Conservation (phyloP, 1,284 basidiomycete species). For the Phellinidium pouzarii region DNA sequence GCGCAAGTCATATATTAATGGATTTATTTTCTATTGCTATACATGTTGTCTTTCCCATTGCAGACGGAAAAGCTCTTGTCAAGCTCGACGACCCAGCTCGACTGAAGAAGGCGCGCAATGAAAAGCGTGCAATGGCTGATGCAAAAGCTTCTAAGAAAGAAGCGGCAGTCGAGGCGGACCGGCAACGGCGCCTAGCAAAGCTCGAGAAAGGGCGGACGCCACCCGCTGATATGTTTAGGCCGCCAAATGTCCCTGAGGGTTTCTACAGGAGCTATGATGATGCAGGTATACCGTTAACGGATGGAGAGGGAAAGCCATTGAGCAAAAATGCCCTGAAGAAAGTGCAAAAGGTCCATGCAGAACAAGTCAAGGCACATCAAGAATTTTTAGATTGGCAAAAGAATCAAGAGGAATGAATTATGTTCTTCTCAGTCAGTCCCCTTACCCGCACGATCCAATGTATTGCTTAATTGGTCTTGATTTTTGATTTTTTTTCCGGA, state of each 20-base stretch:
- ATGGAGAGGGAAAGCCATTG: constrained; percentile 79
- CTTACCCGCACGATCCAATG: no score
- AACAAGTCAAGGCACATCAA: constrained; percentile 75
- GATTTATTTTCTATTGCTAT: constrained; percentile 3
- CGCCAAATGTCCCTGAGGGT: constrained; percentile 67
- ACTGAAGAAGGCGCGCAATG: constrained; percentile 80
- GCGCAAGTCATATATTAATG: constrained; percentile 13
- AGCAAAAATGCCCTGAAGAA: constrained; percentile 83
- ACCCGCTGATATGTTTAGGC: constrained; percentile 79
- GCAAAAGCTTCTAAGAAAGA: constrained; percentile 83
- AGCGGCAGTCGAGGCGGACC: constrained; percentile 64
- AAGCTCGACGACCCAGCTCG: constrained; percentile 86
- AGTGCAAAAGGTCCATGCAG: constrained; percentile 69
- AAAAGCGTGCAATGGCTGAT: constrained; percentile 74
- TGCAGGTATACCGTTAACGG: constrained; percentile 77
- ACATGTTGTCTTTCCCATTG: constrained; percentile 7
- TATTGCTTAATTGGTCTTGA: no score
- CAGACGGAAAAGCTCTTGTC: constrained; percentile 91
- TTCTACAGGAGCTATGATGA: constrained; percentile 80
- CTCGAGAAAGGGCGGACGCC: constrained; percentile 79
- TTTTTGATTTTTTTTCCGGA: no score
- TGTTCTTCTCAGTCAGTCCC: neutral
- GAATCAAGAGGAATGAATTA: constrained; percentile 9
- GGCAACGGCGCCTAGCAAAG: constrained; percentile 73
- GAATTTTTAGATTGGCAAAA: constrained; percentile 63